Conservation (phyloP, 257 asterid species). For the Fraxinus americana region DNA sequence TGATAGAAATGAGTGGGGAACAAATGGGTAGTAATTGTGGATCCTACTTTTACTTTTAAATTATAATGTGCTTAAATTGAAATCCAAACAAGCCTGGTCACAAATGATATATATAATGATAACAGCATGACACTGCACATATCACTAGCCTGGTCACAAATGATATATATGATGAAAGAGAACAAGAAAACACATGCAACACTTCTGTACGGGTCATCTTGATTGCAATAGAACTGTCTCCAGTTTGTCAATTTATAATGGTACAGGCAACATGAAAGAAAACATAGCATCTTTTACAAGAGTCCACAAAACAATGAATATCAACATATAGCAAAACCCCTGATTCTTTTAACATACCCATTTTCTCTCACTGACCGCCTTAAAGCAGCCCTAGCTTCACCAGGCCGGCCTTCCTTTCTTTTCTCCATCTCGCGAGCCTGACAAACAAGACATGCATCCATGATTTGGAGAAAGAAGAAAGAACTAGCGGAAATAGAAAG, state of each 20-base stretch:
- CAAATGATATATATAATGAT: neutral
- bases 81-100: neutral
- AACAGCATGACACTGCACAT: neutral
- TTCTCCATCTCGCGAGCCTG: constrained; percentile 99
- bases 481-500: neutral
- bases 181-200: neutral
- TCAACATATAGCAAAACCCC: neutral
- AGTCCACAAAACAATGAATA: neutral
- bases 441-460: constrained; percentile 11
- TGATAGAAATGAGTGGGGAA: no score
- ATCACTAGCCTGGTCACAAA: constrained; percentile 1
- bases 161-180: neutral
- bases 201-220: neutral
- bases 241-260: neutral
- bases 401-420: constrained; percentile 93
- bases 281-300: neutral
- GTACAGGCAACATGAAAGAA: neutral
- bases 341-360: constrained; percentile 51
- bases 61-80: no score
- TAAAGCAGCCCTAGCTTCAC: constrained; percentile 91
- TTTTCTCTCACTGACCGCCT: constrained; percentile 97
- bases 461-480: constrained; percentile 10
- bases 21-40: no score
- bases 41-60: no score
- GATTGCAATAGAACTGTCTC: neutral